Evolutionary conservation across 257 asterid species (phyloP).

Genomic region (Nyctanthes arbortristis): DNA sequence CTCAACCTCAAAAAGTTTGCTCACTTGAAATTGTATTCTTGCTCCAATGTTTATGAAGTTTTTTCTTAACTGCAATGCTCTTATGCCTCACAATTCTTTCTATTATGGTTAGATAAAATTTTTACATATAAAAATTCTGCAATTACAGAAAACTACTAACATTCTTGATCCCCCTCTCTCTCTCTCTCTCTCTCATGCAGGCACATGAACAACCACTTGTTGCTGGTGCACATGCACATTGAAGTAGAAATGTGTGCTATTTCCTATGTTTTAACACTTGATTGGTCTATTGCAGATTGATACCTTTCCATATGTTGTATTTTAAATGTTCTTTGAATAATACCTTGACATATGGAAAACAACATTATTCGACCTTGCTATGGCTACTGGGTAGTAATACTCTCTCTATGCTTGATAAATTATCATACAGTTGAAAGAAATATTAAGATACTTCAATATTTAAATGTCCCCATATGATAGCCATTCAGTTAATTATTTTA

Average conservation of each 20-base stretch:
- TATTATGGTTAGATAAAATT: no score
- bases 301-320: constrained; percentile 83
- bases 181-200: no score
- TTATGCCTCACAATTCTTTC: neutral
- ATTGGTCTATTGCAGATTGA: constrained; percentile 72
- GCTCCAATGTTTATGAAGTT: neutral
- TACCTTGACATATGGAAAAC: constrained; percentile 90
- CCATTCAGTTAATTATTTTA: neutral
- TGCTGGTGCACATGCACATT: no score
- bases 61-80: neutral
- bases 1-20: neutral
- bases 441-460: no score
- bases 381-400: constrained; percentile 75
- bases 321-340: constrained; percentile 90
- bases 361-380: constrained; percentile 78
- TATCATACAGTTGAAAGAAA: neutral
- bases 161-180: no score
- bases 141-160: no score
- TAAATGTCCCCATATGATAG: neutral
- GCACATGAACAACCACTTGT: no score
- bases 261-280: constrained; percentile 6
- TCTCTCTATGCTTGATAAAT: neutral
- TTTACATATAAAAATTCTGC: neutral
- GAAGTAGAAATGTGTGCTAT: no score
- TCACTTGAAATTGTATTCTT: neutral